Percentiles rank a stretch among this genome's conserved stretches.
phyloP scores from a whole-genome alignment of 257 asterid species.

The Nyctanthes arbortristis region DNA sequence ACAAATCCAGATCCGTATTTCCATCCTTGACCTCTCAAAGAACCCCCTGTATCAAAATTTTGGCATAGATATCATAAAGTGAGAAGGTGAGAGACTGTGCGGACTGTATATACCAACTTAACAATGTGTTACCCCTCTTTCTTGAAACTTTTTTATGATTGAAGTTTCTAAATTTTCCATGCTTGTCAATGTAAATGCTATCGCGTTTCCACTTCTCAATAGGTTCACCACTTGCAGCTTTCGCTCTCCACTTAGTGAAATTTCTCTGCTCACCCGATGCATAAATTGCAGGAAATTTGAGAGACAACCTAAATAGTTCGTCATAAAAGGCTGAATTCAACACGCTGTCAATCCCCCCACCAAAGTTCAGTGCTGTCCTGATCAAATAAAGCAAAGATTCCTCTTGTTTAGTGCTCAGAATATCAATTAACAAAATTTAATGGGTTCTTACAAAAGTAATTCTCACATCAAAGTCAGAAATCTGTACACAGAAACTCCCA shows the following conservation, averaged over 20 bases:
- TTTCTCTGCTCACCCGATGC: constrained; percentile 37
- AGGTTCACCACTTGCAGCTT: constrained; percentile 41
- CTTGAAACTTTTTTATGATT: constrained; percentile 78
- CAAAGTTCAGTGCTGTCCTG: not conserved
- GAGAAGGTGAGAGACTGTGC: not conserved
- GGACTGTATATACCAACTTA: not conserved
- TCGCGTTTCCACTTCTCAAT: constrained; percentile 64
- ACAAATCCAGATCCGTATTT: constrained; percentile 91
- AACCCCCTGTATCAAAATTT: constrained; percentile 58
- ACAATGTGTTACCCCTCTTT: constrained; percentile 47
- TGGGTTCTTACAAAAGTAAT: not conserved
- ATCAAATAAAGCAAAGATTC: not conserved
- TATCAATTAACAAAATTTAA: not conserved
- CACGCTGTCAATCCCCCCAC: not conserved
- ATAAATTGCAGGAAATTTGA: constrained; percentile 43
- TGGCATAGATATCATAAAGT: not conserved
- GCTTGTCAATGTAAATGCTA: constrained; percentile 64
- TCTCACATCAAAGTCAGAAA: not conserved
- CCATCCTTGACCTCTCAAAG: constrained; percentile 92
- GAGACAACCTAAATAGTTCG: constrained; percentile 40
- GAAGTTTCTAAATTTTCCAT: constrained; percentile 60
- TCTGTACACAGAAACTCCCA: not conserved
- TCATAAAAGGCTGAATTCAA: not conserved
- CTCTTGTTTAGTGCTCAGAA: not conserved
- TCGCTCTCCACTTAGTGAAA: constrained; percentile 46